Evolutionary conservation across 2,329 filamentous ascomycete species (phyloP), one percentile per base, ranked within the genome.

Genomic region (Ilyonectria robusta): DNA sequence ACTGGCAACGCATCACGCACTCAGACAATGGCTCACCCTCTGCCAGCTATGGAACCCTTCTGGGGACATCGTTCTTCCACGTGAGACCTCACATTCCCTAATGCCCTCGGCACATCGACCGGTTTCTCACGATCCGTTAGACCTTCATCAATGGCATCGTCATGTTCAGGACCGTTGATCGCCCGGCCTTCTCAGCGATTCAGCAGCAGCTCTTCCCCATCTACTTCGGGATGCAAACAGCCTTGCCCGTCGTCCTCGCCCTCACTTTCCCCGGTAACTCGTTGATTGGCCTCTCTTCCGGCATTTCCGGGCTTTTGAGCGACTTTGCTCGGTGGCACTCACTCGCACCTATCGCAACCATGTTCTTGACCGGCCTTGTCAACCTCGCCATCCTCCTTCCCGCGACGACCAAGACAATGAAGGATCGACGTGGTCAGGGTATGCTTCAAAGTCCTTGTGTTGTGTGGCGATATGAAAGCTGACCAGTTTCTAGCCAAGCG

Each of bases 61-160:
- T 98, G 15, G 96, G 96, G 70, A 92, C 92, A 31, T 93, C 94
- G 44, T 87, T 97, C 80, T 98, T 94, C 82, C 94, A 98, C 80
- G 91, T 92, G 56, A 46, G 71, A 48, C 55, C 35, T 59, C 11
- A 44, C 19, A 40, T 35, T 21, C n/a, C 2, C 23, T 6, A 23
- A 17, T 47, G 6, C 35, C 11, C 10, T 23, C 29, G 11, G 6
- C 11, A 13, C n/a, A n/a, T 15, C 35, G 37, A 17, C 2, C 11
- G 17, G 15, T 46, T 70, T 21, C 70, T 75, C 51, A 72, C 57
- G 26, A 10, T 19, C 48, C 2, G n/a, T 10, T 73, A 93, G 90
- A 92, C 93, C 62, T 98, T 97, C 81, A 80, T 91, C 76, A 89
- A 88, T 75, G 87, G 94, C 65, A 89, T 94, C 59, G 85, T 95